phyloP scores from a whole-genome alignment of 2,329 filamentous ascomycete species.

The Pseudogymnoascus sp. region DNA sequence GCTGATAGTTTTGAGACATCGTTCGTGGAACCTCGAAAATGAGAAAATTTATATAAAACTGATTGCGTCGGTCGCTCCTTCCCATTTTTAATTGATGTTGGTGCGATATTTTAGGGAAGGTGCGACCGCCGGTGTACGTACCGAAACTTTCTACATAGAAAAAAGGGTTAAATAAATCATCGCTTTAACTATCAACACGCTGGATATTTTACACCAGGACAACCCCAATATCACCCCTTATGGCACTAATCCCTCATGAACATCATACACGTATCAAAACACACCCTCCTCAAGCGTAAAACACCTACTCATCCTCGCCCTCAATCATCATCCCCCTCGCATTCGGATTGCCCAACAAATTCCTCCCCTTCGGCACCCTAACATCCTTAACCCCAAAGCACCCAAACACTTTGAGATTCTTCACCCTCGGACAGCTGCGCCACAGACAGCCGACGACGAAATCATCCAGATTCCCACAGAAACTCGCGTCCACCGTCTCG shows the following conservation, averaged over 20 bases:
- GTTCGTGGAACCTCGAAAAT: neutral
- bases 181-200: neutral
- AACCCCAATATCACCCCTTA: neutral
- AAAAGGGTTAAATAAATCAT: neutral
- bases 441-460: constrained; percentile 58
- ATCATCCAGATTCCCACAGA: constrained; percentile 63
- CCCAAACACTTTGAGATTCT: constrained; percentile 55
- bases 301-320: constrained; percentile 28
- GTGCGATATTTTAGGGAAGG: neutral
- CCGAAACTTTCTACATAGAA: neutral
- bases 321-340: constrained; percentile 55
- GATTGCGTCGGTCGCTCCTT: neutral
- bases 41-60: neutral
- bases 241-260: neutral
- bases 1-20: no score
- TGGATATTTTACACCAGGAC: neutral
- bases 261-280: neutral
- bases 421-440: constrained; percentile 53
- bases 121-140: neutral
- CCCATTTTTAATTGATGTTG: neutral
- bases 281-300: neutral
- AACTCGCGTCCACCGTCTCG: constrained; percentile 67
- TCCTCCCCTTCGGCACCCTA: constrained; percentile 46
- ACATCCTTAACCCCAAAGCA: constrained; percentile 55
- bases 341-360: constrained; percentile 52